Conservation (phyloP, 129 eudicot genomes). For the Daucus carota region DNA sequence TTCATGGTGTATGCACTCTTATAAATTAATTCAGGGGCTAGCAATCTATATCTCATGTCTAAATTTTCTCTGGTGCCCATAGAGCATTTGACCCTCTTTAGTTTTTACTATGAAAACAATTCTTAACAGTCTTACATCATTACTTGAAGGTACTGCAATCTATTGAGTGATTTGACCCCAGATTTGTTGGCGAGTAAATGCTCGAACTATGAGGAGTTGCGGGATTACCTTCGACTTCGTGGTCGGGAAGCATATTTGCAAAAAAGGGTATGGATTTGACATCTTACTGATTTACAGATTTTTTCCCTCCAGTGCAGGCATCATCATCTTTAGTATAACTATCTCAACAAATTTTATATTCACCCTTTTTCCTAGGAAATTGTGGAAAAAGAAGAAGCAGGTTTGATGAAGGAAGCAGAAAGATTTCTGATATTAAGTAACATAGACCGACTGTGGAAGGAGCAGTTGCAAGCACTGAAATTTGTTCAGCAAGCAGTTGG, state of each 20-base stretch:
- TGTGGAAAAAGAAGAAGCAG: not conserved
- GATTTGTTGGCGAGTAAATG: conserved; percentile 51
- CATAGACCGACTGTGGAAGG: conserved; percentile 60
- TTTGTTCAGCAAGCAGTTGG: conserved; percentile 99
- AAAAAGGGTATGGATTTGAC: conserved; percentile 53
- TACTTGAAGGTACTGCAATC: conserved; percentile 80
- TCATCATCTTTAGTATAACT: too few relatives aligned
- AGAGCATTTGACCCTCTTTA: not conserved
- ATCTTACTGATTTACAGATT: not conserved
- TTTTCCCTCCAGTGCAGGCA: not conserved
- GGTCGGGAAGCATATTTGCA: conserved; percentile 92
- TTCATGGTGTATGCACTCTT: not conserved
- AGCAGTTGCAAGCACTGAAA: conserved; percentile 95
- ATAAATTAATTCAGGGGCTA: not conserved
- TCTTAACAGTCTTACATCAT: not conserved
- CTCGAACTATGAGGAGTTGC: conserved; percentile 66
- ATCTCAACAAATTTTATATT: not conserved
- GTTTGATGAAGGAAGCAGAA: conserved; percentile 1
- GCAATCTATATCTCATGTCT: conserved; percentile 1
- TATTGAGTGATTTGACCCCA: conserved; percentile 82
- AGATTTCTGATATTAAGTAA: conserved; percentile 26
- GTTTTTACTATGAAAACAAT: not conserved
- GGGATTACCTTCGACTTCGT: conserved; percentile 65
- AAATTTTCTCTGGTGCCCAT: not conserved
- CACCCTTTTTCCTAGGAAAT: not conserved